Conservation (phyloP, 1,284 basidiomycete genomes). For the Fomitopsis betulina region DNA sequence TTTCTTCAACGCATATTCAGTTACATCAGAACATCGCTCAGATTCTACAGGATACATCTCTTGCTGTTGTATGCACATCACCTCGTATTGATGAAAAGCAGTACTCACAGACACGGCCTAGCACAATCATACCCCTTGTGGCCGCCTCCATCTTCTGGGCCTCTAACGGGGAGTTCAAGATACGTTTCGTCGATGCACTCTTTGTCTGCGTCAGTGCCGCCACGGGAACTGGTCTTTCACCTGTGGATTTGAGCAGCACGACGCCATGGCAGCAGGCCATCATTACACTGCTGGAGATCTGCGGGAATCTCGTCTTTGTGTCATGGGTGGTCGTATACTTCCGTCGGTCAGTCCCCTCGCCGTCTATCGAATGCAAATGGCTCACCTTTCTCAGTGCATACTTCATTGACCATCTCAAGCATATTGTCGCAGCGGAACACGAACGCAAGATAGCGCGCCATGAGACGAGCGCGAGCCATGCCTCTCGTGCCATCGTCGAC, state of each 20-base stretch:
- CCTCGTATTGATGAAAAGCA: no score
- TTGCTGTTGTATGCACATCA: slow-evolving; percentile 38
- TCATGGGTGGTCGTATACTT: slow-evolving; percentile 30
- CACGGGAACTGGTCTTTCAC: slow-evolving; percentile 72
- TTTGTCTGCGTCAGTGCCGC: slow-evolving; percentile 74
- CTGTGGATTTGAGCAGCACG: slow-evolving; percentile 66
- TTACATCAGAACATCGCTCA: slow-evolving; percentile 30
- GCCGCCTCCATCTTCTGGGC: slow-evolving; percentile 66
- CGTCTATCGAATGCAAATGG: not conserved
- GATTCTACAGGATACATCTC: slow-evolving; percentile 62
- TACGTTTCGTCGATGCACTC: slow-evolving; percentile 67
- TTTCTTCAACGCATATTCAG: not conserved
- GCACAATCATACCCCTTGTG: slow-evolving; percentile 63
- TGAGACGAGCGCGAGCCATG: not conserved
- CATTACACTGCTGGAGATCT: slow-evolving; percentile 60
- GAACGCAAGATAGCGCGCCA: slow-evolving; percentile 13
- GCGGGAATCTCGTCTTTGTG: slow-evolving; percentile 53
- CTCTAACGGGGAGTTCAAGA: slow-evolving; percentile 56
- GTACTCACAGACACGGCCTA: slow-evolving; percentile 22
- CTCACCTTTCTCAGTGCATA: not conserved
- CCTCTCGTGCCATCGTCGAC: not conserved
- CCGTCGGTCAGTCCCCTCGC: slow-evolving; percentile 19
- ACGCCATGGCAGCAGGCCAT: slow-evolving; percentile 75
- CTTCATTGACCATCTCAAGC: slow-evolving; percentile 48
- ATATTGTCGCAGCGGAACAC: slow-evolving; percentile 53